phyloP scores from a whole-genome alignment of 2,329 filamentous ascomycete genomes.

The Fusarium verrucosum region DNA sequence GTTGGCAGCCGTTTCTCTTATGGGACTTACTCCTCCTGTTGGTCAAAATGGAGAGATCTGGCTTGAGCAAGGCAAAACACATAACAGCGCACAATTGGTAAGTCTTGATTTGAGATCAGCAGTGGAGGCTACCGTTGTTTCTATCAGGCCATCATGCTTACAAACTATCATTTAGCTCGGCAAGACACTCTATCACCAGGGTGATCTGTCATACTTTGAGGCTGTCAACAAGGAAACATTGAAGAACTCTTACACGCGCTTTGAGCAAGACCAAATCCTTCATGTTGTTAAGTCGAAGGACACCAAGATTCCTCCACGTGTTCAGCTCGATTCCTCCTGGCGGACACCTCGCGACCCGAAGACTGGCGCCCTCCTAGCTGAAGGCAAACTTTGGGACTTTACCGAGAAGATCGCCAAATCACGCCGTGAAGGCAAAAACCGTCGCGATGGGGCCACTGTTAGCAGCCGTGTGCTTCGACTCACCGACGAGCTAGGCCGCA shows the following conservation, averaged over 20 bases:
- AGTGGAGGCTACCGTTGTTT: background rate
- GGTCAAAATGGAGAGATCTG: constrained; percentile 71
- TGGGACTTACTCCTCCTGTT: constrained; percentile 82
- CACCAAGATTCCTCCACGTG: constrained; percentile 65
- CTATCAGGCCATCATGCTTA: constrained; percentile 11
- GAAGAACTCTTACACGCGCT: constrained; percentile 89
- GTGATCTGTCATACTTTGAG: constrained; percentile 96
- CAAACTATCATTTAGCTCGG: constrained; percentile 68
- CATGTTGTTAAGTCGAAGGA: constrained; percentile 76
- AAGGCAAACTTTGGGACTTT: constrained; percentile 89
- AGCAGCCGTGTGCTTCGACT: constrained; percentile 81
- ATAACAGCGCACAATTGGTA: constrained; percentile 83
- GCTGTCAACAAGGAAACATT: constrained; percentile 98
- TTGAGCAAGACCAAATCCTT: constrained; percentile 91
- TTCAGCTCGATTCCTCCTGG: constrained; percentile 80
- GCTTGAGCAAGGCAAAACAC: constrained; percentile 80
- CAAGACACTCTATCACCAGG: constrained; percentile 97
- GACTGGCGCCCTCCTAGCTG: constrained; percentile 70
- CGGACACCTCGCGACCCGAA: constrained; percentile 70
- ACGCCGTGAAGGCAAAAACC: constrained; percentile 91
- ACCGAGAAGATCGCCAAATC: constrained; percentile 86
- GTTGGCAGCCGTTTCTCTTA: constrained; percentile 87
- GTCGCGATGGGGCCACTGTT: constrained; percentile 91
- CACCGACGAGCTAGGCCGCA: constrained; percentile 75
- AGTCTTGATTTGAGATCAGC: constrained; percentile 40